Evolutionary conservation across 2,329 filamentous ascomycete species (phyloP), one percentile per base, ranked within the genome.

Genomic region (Sporothrix variecibatus): DNA sequence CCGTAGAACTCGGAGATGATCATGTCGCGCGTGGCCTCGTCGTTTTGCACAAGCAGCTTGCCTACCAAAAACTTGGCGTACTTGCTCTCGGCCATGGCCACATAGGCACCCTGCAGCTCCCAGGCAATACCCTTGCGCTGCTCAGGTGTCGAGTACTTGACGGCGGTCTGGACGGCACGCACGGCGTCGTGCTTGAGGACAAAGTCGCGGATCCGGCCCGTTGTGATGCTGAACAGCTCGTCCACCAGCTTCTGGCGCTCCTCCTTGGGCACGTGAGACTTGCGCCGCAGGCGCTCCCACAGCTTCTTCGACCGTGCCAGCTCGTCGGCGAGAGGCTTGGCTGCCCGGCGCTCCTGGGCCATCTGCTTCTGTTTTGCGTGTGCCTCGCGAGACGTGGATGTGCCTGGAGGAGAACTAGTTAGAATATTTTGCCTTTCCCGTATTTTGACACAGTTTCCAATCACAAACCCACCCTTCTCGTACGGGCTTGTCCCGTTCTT

Each of bases 121-220:
- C 86, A 87, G 9, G 95, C 94, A 79, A 99, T 98, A 84, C 92
- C 90, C 82, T 92, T 93, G 80, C 94, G 89, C 84, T 98, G 95
- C 75, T 93, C 92, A 73, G 90, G 87, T 64, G 92, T 97, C 67
- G 94, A 93, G 83, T 99, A 99, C 83, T 99, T 99, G 84, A 99
- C 90, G 51, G 95, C 96, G 15, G 95, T 98, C 85, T 99, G 96
- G 34, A 99, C 93, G 58, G 97, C 94, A 78, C 96, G 90, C n/a
- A 97, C 95, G 49, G 94, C 94, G 81, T 99, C 96, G 82, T 99
- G 96, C 88, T 99, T 99, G 85, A 99, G 93, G 26, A 98, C 95
- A 78, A 98, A 97, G 76, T 98, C 96, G 83, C 94, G 94, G 79
- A 98, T 93, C 74, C 93, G 90, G 72, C 95, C 95, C 31, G 93